phyloP scores from a whole-genome alignment of 441 rosid genomes.

The Pelargonium exstipulatum region DNA sequence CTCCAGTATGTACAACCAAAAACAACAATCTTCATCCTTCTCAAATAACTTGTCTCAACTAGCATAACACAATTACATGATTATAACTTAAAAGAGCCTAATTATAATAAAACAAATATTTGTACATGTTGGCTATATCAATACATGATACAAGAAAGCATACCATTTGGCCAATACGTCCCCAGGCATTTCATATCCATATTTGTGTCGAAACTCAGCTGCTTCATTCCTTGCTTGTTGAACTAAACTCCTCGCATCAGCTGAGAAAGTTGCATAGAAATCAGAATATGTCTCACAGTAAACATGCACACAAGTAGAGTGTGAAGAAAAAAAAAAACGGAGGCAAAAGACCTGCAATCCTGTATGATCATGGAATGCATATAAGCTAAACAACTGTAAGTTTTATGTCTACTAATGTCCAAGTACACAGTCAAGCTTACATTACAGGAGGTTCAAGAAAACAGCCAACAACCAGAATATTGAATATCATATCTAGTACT shows the following conservation, averaged over 20 bases:
- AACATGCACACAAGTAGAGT: not conserved
- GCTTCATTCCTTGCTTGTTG: slow-evolving; percentile 98
- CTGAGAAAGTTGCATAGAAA: slow-evolving; percentile 34
- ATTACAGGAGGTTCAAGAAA: not conserved
- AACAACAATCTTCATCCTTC: too few relatives aligned
- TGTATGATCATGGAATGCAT: too few relatives aligned
- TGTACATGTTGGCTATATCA: not conserved
- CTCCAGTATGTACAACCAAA: too few relatives aligned
- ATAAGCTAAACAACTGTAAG: not conserved
- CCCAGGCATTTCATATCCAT: slow-evolving; percentile 97
- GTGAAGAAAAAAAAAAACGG: not conserved
- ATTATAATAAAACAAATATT: too few relatives aligned
- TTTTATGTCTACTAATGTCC: not conserved
- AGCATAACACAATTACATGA: too few relatives aligned
- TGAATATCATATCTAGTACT: not conserved
- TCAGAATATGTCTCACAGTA: not conserved
- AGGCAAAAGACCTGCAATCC: not conserved
- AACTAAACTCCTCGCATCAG: slow-evolving; percentile 97
- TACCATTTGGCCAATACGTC: slow-evolving; percentile 82
- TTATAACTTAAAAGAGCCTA: too few relatives aligned
- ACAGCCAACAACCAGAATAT: not conserved
- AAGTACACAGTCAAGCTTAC: not conserved
- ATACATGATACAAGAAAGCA: not conserved
- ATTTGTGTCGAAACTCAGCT: slow-evolving; percentile 85
- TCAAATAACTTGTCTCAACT: too few relatives aligned